A percentile compares a stretch with the other conserved stretches of the same genome.
phyloP scores from a whole-genome alignment of 768 basidiomycete species.

The Psilocybe tampanensis region DNA sequence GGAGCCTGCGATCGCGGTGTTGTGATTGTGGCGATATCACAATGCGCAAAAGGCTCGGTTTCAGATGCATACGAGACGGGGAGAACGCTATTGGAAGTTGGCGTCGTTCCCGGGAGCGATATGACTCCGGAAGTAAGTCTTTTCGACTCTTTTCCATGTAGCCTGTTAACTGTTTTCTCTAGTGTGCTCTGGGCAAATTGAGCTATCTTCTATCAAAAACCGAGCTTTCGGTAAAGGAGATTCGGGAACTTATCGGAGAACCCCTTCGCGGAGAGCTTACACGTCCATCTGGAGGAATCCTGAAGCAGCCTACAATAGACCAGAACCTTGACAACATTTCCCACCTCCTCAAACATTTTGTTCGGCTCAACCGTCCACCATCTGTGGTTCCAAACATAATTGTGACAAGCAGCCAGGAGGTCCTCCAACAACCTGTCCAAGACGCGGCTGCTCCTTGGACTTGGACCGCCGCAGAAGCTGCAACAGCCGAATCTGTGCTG shows the following conservation, averaged over 20 bases:
- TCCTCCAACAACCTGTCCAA: slow-evolving; percentile 38
- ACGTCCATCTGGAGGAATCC: slow-evolving; percentile 42
- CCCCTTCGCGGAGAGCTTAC: slow-evolving; percentile 92
- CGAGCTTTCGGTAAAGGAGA: slow-evolving; percentile 65
- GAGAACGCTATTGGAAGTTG: slow-evolving; percentile 64
- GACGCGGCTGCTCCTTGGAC: slow-evolving; percentile 71
- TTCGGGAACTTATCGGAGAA: slow-evolving; percentile 73
- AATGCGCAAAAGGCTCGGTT: slow-evolving; percentile 87
- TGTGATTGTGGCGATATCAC: slow-evolving; percentile 89
- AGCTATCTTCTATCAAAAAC: slow-evolving; percentile 88
- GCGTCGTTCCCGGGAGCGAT: slow-evolving; percentile 84
- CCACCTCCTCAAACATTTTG: slow-evolving; percentile 66
- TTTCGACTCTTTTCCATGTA: neutral
- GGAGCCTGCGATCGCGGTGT: slow-evolving; percentile 84
- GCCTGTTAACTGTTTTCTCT: neutral
- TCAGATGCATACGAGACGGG: slow-evolving; percentile 85
- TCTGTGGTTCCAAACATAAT: slow-evolving; percentile 37
- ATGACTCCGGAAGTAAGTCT: slow-evolving; percentile 89
- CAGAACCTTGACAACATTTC: slow-evolving; percentile 63
- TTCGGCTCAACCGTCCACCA: slow-evolving; percentile 55
- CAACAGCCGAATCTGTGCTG: slow-evolving; percentile 67
- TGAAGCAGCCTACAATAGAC: slow-evolving; percentile 46
- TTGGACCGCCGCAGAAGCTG: slow-evolving; percentile 76
- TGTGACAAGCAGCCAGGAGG: slow-evolving; percentile 33
- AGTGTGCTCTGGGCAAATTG: slow-evolving; percentile 92